phyloP scores from a whole-genome alignment of 768 basidiomycete species.

The Podaxis sp. region DNA sequence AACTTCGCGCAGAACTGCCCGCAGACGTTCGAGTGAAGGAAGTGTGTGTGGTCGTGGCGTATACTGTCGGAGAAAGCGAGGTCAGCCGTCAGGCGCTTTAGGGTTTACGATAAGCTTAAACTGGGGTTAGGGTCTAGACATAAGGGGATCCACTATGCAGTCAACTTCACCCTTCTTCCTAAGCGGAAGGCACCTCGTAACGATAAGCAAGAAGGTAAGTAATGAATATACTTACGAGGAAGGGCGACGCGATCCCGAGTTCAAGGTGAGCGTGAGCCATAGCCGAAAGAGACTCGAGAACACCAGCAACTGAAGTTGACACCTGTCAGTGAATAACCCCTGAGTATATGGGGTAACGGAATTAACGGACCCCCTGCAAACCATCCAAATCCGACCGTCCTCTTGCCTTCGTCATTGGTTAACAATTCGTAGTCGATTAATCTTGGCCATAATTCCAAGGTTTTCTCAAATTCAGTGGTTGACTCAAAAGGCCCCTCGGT shows the following conservation, averaged over 20 bases:
- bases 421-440: slow-evolving; percentile 87
- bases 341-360: not conserved
- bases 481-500: slow-evolving; percentile 3
- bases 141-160: not conserved
- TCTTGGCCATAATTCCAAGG: slow-evolving; percentile 28
- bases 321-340: not conserved
- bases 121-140: slow-evolving; percentile 4
- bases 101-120: slow-evolving; percentile 6
- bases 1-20: slow-evolving; percentile 48
- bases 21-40: slow-evolving; percentile 49
- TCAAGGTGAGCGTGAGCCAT: slow-evolving; percentile 78
- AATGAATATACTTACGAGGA: slow-evolving; percentile 52
- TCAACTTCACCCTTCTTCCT: not conserved
- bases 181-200: not conserved
- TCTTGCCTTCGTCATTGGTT: slow-evolving; percentile 53
- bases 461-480: slow-evolving; percentile 14
- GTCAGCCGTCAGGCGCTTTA: not conserved
- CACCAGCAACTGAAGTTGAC: slow-evolving; percentile 67
- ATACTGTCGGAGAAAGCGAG: slow-evolving; percentile 36
- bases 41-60: slow-evolving; percentile 80
- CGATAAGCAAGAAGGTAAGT: not conserved
- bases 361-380: slow-evolving; percentile 73
- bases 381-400: slow-evolving; percentile 89
- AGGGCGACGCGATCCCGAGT: slow-evolving; percentile 75
- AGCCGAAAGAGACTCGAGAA: slow-evolving; percentile 73